These are phyloP conservation scores for Cryphonectria nitschkei DNA, from an alignment of 2,329 filamentous ascomycete species.

Conservation along the genomic window DNA sequence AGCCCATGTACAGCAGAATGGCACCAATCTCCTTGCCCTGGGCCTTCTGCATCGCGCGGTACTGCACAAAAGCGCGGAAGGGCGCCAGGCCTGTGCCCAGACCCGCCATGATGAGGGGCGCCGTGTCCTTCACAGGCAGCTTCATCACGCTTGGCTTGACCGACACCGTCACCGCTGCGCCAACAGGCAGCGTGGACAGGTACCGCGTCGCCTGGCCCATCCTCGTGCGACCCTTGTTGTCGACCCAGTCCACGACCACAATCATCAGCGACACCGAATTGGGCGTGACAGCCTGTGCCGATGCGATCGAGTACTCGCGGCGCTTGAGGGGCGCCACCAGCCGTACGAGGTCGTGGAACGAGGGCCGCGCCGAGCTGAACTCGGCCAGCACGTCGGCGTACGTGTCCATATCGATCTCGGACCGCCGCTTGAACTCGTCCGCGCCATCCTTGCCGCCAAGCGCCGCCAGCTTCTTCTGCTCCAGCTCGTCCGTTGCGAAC, in stretches of 20 bases:
- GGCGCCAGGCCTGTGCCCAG: slow-evolving; percentile 96
- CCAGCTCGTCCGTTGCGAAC: slow-evolving; percentile 79
- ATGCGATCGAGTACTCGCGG: slow-evolving; percentile 98
- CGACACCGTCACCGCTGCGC: slow-evolving; percentile 82
- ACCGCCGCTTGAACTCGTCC: slow-evolving; percentile 87
- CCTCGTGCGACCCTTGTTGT: slow-evolving; percentile 82
- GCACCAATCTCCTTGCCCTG: slow-evolving; percentile 93
- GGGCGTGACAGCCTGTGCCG: slow-evolving; percentile 91
- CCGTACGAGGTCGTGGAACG: slow-evolving; percentile 84
- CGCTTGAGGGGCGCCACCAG: slow-evolving; percentile 93
- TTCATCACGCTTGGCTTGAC: slow-evolving; percentile 99
- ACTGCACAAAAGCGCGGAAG: slow-evolving; percentile 99
- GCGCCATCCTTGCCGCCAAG: slow-evolving; percentile 80
- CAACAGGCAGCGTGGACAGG: slow-evolving; percentile 75
- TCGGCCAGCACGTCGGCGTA: slow-evolving; percentile 90
- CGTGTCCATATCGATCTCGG: slow-evolving; percentile 88
- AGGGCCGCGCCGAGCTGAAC: slow-evolving; percentile 85
- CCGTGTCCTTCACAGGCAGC: slow-evolving; percentile 82
- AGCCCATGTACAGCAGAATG: slow-evolving; percentile 94
- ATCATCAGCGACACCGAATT: slow-evolving; percentile 93
- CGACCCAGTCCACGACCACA: slow-evolving; percentile 95
- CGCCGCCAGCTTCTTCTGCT: slow-evolving; percentile 78
- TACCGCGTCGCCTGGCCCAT: slow-evolving; percentile 94
- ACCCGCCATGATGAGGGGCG: slow-evolving; percentile 97
- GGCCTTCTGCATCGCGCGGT: slow-evolving; percentile 97